These are phyloP conservation scores for Medicago lupulina DNA, from an alignment of 306 rosid genomes.

Conservation along the genomic window DNA sequence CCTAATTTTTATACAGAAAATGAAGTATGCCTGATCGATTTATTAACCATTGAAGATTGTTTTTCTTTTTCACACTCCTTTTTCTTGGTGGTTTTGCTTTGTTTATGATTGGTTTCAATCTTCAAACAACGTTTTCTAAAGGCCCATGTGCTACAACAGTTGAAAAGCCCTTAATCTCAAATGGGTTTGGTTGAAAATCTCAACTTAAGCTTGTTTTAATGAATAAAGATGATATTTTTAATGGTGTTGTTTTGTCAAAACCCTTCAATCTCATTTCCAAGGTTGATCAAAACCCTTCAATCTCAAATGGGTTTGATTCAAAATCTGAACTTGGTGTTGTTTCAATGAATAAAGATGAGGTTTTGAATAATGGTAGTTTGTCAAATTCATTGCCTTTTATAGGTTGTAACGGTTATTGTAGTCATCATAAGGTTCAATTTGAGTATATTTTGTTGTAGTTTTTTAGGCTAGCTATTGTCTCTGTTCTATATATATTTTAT, in stretches of 20 bases:
- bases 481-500: no score
- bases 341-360: conserved; percentile 38
- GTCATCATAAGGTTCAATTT: no score
- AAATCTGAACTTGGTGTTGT: conserved; percentile 45
- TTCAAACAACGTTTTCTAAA: conserved; percentile 48
- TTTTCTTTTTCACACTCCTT: conserved; percentile 61
- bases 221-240: conserved; percentile 40
- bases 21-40: no score
- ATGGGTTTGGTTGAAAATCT: conserved; percentile 45
- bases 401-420: no score
- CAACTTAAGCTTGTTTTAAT: conserved; percentile 35
- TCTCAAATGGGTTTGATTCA: conserved; percentile 41
- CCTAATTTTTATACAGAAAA: no score
- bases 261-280: no score
- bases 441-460: no score
- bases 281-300: conserved; percentile 32
- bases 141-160: conserved; percentile 61
- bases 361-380: conserved; percentile 7
- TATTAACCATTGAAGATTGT: no score
- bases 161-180: conserved; percentile 34
- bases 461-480: no score
- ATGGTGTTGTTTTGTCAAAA: neutral
- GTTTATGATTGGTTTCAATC: conserved; percentile 54
- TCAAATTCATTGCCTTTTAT: conserved; percentile 35
- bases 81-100: conserved; percentile 58